phyloP scores from a whole-genome alignment of 139 green algal species.

The Coelastrella sp. region DNA sequence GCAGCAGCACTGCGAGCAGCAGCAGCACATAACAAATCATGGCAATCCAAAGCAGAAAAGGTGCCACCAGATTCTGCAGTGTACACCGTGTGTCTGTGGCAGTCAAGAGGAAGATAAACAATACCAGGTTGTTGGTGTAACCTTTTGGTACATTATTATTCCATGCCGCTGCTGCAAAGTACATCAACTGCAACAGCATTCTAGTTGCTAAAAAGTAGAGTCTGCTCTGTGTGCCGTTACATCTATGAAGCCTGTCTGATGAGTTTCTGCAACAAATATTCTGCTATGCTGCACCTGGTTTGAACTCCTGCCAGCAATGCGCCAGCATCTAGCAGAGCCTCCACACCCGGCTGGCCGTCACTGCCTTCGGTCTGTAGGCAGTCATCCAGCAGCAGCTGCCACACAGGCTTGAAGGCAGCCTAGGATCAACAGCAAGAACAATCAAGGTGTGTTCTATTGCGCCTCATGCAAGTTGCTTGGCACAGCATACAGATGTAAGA shows the following conservation, averaged over 20 bases:
- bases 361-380: slow-evolving; percentile 26
- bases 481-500: not conserved
- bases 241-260: not conserved
- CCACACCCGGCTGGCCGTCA: not conserved
- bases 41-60: not conserved
- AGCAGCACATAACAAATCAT: not conserved
- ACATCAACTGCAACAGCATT: too few relatives aligned
- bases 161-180: too few relatives aligned
- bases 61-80: not conserved
- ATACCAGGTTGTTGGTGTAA: too few relatives aligned
- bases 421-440: not conserved
- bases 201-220: too few relatives aligned
- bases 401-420: slow-evolving; percentile 24
- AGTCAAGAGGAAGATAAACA: too few relatives aligned
- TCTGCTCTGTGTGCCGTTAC: not conserved
- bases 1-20: slow-evolving; percentile 35
- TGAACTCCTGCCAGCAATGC: not conserved
- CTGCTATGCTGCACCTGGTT: not conserved
- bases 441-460: not conserved
- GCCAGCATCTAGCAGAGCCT: slow-evolving; percentile 59
- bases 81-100: not conserved
- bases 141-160: too few relatives aligned
- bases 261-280: not conserved
- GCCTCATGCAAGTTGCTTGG: not conserved
- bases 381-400: slow-evolving; percentile 56